Evolutionary conservation across 129 eudicot species (phyloP).

Genomic region (Flaveria robusta): DNA sequence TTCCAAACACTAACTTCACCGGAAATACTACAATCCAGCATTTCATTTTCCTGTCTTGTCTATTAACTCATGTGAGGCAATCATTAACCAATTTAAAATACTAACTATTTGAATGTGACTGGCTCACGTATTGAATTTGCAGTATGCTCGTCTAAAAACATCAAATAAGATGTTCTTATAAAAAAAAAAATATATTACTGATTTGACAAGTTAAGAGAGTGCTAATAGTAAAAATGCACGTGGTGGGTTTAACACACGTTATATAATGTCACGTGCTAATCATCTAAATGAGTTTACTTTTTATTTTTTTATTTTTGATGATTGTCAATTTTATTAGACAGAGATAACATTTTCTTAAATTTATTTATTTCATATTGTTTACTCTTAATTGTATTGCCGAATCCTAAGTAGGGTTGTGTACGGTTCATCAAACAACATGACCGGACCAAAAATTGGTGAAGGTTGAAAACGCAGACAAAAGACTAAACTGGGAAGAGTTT

Average conservation of each 20-base stretch:
- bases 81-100: background rate
- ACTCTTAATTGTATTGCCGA: background rate
- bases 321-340: background rate
- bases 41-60: slow-evolving; percentile 31
- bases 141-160: no score
- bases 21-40: slow-evolving; percentile 24
- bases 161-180: no score
- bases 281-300: no score
- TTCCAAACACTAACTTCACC: slow-evolving; percentile 29
- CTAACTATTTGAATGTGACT: no score
- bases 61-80: slow-evolving; percentile 26
- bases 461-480: background rate
- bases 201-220: no score
- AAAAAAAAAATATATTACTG: no score
- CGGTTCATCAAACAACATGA: background rate
- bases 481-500: background rate
- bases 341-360: background rate
- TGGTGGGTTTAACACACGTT: no score
- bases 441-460: background rate
- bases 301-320: no score
- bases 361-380: background rate
- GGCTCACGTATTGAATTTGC: no score
- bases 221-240: no score
- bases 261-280: no score
- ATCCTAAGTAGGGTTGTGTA: background rate